Percentiles rank a stretch among this genome's conserved stretches.
Conservation (phyloP, 495 filamentous ascomycete species). For the Aspergillus avenaceus region DNA sequence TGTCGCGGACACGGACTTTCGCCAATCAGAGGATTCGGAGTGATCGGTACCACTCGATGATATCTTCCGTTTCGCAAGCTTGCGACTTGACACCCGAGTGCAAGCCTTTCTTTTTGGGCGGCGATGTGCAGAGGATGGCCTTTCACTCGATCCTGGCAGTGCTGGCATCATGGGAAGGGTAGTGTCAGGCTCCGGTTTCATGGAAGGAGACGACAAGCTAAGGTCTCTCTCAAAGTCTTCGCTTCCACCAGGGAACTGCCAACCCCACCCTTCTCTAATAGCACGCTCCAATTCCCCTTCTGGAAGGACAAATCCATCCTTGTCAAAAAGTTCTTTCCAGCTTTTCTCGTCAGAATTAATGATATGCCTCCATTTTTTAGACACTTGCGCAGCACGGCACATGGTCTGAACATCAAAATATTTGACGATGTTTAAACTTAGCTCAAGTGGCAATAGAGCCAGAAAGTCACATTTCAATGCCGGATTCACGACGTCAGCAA, state of each 20-base stretch:
- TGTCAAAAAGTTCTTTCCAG: slow-evolving; percentile 91
- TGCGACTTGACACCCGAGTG: slow-evolving; percentile 39
- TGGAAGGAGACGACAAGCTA: slow-evolving; percentile 39
- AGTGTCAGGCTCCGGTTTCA: slow-evolving; percentile 45
- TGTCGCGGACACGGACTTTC: slow-evolving; percentile 37
- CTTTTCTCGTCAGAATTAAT: slow-evolving; percentile 89
- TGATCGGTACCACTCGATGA: slow-evolving; percentile 39
- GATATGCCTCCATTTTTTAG: slow-evolving; percentile 86
- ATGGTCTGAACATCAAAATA: slow-evolving; percentile 85
- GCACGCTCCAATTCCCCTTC: slow-evolving; percentile 82
- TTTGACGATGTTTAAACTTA: slow-evolving; percentile 81
- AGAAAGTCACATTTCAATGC: slow-evolving; percentile 96
- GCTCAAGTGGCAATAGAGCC: slow-evolving; percentile 74
- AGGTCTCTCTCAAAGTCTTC: slow-evolving; percentile 80
- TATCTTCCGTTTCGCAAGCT: slow-evolving; percentile 54
- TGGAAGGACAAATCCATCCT: slow-evolving; percentile 73
- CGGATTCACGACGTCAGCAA: slow-evolving; percentile 90
- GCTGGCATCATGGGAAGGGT: slow-evolving; percentile 22
- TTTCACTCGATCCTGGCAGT: slow-evolving; percentile 24
- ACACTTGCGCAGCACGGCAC: slow-evolving; percentile 89
- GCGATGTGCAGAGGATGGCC: slow-evolving; percentile 25
- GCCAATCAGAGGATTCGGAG: slow-evolving; percentile 39
- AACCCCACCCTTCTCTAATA: slow-evolving; percentile 96
- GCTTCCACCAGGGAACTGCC: slow-evolving; percentile 77
- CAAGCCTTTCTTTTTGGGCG: slow-evolving; percentile 53